Conservation (phyloP, 139 green algal genomes). For the Edaphochlamys debaryana region DNA sequence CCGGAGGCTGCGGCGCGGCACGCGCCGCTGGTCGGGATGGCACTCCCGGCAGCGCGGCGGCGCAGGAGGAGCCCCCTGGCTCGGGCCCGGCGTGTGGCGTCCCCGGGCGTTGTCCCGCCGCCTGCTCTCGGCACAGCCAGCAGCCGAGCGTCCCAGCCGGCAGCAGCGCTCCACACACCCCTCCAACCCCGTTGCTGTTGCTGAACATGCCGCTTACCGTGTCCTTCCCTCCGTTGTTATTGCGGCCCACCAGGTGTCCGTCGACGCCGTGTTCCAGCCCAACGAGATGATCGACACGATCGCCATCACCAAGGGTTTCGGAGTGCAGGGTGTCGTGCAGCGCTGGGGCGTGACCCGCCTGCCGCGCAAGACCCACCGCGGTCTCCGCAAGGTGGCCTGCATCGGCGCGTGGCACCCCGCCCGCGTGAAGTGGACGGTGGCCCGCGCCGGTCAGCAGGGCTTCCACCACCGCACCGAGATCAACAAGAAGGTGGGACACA, state of each 20-base stretch:
- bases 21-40: too few relatives aligned
- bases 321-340: conserved; percentile 97
- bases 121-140: too few relatives aligned
- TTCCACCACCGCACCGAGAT: conserved; percentile 99
- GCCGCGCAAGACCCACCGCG: conserved; percentile 99
- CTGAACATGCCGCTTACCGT: too few relatives aligned
- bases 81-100: too few relatives aligned
- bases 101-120: too few relatives aligned
- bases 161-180: too few relatives aligned
- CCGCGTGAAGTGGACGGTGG: conserved; percentile 96
- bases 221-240: too few relatives aligned
- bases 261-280: conserved; percentile 89
- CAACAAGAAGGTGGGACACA: conserved; percentile 99
- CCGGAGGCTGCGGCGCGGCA: too few relatives aligned
- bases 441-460: conserved; percentile 94
- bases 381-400: conserved; percentile 99
- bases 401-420: conserved; percentile 99
- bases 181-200: too few relatives aligned
- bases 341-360: conserved; percentile 98
- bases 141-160: too few relatives aligned
- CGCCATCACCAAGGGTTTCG: conserved; percentile 94
- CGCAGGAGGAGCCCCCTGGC: too few relatives aligned
- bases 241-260: conserved; percentile 76
- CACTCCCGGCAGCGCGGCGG: too few relatives aligned
- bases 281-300: conserved; percentile 99